Base-by-base conservation (phyloP, 2,329 filamentous ascomycete genomes). In the Cadophora sp. region DNA sequence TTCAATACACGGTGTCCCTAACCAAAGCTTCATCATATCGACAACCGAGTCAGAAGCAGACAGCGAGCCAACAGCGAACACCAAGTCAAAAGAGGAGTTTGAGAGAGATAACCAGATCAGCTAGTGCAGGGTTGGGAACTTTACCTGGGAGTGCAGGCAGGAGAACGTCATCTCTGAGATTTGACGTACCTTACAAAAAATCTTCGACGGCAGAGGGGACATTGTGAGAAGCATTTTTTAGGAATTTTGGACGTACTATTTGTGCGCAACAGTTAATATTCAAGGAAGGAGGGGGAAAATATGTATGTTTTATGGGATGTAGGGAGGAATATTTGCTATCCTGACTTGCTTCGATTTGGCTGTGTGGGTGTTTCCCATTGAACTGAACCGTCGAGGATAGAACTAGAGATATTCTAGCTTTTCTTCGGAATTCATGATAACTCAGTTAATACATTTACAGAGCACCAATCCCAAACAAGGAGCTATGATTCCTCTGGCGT, bases 61-160 rank as follows among this genome's bases (percentile, higher is more conserved):
- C 11, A 11, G 20, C 41, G n/a, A 30, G n/a, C 8, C 39, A 30
- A 30, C 22, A 20, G 16, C 18, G 56, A 27, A 47, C 59, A 18
- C 43, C 43, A 45, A 45, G 43, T 20, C 43, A 45, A 45, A 45
- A 58, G 5, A 68, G 63, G 18, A 66, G 50, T 30, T 27, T 70
- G 24, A 66, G 41, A 27, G 51, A 59, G 9, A 18, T 70, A 11
- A 68, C 68, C 14, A 64, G 58, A 56, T n/a, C 59, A 36, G 60
- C 56, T 47, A 70, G 68, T 50, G 36, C 24, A 22, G 48, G 45
- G 18, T 45, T 70, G 47, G 68, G 68, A 20, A 70, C 66, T 8
- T n/a, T 41, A 53, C 56, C 64, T 8, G 60, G 27, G 20, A 63
- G 61, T 33, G 47, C 62, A 8, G 60, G 63, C 18, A 65, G 39